Evolutionary conservation across 495 filamentous ascomycete genomes (phyloP).

Genomic region (Tuber melanosporum): DNA sequence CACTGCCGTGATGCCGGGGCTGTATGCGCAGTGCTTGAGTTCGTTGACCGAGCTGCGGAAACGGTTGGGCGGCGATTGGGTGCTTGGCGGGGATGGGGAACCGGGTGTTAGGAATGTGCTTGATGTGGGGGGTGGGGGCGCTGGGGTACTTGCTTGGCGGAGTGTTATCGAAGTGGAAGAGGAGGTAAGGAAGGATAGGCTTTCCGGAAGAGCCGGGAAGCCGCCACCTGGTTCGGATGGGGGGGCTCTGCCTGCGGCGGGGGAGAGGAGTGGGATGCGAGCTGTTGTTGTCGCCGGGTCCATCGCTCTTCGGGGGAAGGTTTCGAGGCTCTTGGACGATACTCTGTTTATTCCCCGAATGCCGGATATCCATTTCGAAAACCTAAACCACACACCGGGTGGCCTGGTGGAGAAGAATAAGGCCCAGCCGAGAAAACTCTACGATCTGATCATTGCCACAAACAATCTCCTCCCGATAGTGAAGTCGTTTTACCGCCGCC

Average conservation of each 20-base stretch:
- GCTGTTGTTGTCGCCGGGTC: constrained; percentile 56
- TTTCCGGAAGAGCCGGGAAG: background rate
- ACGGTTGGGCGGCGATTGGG: constrained; percentile 73
- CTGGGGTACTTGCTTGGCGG: constrained; percentile 76
- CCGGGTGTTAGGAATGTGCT: constrained; percentile 61
- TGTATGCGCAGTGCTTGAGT: constrained; percentile 68
- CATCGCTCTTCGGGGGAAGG: constrained; percentile 63
- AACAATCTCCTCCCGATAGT: constrained; percentile 68
- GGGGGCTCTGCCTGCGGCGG: background rate
- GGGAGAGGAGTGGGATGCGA: constrained; percentile 41
- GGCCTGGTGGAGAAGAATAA: constrained; percentile 44
- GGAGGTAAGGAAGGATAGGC: constrained; percentile 55
- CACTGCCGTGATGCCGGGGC: constrained; percentile 68
- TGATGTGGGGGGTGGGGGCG: constrained; percentile 79
- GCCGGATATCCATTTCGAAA: constrained; percentile 54
- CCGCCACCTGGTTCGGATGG: constrained; percentile 40
- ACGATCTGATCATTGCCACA: constrained; percentile 83
- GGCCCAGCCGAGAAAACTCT: constrained; percentile 61
- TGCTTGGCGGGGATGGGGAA: constrained; percentile 53
- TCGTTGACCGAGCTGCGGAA: constrained; percentile 76
- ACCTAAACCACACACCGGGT: constrained; percentile 56
- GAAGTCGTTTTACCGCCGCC: constrained; percentile 67
- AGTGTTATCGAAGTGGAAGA: constrained; percentile 75
- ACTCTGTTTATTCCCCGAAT: constrained; percentile 88
- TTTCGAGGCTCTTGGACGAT: constrained; percentile 70